phyloP scores from a whole-genome alignment of 148 eudicot genomes.

The Oxyria digyna region DNA sequence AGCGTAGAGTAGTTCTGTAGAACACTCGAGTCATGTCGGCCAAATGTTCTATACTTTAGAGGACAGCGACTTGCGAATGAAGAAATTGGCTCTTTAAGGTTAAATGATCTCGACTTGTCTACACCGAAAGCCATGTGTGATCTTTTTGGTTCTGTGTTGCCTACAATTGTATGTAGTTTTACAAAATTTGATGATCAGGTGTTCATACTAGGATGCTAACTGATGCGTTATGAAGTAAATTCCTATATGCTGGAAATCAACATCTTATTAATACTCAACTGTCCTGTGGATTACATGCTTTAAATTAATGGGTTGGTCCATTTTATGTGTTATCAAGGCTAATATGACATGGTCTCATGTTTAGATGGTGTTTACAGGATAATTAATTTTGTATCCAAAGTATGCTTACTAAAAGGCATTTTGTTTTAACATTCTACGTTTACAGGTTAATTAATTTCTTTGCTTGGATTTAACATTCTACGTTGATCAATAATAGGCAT shows the following conservation, averaged over 20 bases:
- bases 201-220: not conserved
- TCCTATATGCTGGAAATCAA: no score
- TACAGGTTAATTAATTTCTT: constrained; percentile 61
- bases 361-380: no score
- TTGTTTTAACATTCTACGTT: no score
- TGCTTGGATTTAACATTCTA: constrained; percentile 66
- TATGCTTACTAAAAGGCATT: no score
- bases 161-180: constrained; percentile 54
- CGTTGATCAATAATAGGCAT: no score
- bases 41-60: no score
- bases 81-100: constrained; percentile 63
- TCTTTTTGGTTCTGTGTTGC: no score
- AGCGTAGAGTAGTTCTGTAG: constrained; percentile 48
- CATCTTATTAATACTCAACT: not conserved
- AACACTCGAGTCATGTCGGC: constrained; percentile 42
- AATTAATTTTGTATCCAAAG: no score
- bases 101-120: constrained; percentile 46
- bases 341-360: no score
- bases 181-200: not conserved
- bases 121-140: constrained; percentile 33
- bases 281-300: not conserved
- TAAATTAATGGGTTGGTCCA: not conserved
- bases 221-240: not conserved
- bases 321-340: not conserved
- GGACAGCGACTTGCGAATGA: constrained; percentile 52